These are phyloP conservation scores for Astrephomene gubernaculifera DNA, from an alignment of 139 green algal genomes.

Conservation along the genomic window DNA sequence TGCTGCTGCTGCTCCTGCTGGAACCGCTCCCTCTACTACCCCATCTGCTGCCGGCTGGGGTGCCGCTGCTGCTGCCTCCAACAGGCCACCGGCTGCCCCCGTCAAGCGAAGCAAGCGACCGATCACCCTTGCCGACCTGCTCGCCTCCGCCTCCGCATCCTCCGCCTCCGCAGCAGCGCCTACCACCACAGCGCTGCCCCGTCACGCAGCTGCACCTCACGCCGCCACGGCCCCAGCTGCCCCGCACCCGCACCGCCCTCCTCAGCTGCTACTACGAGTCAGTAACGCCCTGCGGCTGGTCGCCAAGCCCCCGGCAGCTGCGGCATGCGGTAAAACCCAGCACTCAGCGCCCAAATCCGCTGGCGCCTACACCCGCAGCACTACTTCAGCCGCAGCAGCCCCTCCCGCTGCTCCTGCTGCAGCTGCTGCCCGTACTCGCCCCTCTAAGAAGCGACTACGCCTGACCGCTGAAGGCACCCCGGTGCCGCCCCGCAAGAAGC, in stretches of 20 bases:
- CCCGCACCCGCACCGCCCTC: no score
- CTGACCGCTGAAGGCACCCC: slow-evolving; percentile 34
- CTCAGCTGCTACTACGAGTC: no score
- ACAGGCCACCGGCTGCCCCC: not conserved
- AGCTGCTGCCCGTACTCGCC: not conserved
- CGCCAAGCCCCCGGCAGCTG: not conserved
- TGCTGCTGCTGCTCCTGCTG: not conserved
- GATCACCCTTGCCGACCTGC: slow-evolving; percentile 36
- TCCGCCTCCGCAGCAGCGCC: not conserved
- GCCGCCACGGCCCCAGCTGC: no score
- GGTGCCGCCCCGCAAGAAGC: slow-evolving; percentile 48
- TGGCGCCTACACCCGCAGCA: not conserved
- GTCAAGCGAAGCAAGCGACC: slow-evolving; percentile 18
- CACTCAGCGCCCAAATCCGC: not conserved
- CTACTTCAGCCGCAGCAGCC: no score
- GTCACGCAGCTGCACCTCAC: not conserved
- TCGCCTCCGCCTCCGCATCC: not conserved
- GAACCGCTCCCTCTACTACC: not conserved
- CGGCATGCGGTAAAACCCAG: not conserved
- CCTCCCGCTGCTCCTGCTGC: no score
- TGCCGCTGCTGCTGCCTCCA: not conserved
- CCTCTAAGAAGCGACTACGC: slow-evolving; percentile 1
- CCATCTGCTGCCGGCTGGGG: not conserved
- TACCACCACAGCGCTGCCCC: not conserved
- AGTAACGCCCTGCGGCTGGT: slow-evolving; percentile 20